Evolutionary conservation across 2,329 filamentous ascomycete species (phyloP).

Genomic region (Fusarium humuli): DNA sequence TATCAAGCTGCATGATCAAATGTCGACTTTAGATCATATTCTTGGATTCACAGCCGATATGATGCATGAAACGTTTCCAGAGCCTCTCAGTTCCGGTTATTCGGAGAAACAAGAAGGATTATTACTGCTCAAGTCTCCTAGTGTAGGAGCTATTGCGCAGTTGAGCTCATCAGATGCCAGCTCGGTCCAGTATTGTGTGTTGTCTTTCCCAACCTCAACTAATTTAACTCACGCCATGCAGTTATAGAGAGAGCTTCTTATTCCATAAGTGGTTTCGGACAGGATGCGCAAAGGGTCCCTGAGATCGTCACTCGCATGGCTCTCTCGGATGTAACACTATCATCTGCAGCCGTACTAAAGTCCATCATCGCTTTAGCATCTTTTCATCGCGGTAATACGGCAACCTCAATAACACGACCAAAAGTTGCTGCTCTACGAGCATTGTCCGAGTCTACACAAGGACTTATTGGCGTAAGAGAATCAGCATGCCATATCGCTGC

Average conservation of each 20-base stretch:
- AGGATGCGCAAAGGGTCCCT: slow-evolving; percentile 18
- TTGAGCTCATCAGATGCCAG: slow-evolving; percentile 36
- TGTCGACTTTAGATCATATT: neutral
- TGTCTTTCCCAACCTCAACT: accelerated
- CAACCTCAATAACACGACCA: neutral
- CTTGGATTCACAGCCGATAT: neutral
- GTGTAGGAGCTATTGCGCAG: neutral
- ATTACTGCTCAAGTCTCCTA: neutral
- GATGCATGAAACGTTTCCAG: accelerated
- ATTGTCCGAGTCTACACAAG: slow-evolving; percentile 10
- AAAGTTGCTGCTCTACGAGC: slow-evolving; percentile 31
- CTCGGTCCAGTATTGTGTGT: slow-evolving; percentile 39
- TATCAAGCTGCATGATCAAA: slow-evolving; percentile 20
- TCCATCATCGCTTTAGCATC: slow-evolving; percentile 31
- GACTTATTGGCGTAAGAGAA: neutral
- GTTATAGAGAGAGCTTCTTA: slow-evolving; percentile 31
- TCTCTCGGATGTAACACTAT: slow-evolving; percentile 1
- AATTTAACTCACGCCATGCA: neutral
- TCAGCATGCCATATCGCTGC: slow-evolving; percentile 37
- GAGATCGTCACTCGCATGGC: slow-evolving; percentile 34
- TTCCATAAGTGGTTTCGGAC: slow-evolving; percentile 30
- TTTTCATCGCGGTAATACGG: neutral
- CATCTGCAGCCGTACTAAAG: slow-evolving; percentile 28
- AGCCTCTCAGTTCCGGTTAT: accelerated
- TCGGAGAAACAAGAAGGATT: accelerated